Evolutionary conservation across 1,284 basidiomycete genomes (phyloP).

Genomic region (Boletus sp.): DNA sequence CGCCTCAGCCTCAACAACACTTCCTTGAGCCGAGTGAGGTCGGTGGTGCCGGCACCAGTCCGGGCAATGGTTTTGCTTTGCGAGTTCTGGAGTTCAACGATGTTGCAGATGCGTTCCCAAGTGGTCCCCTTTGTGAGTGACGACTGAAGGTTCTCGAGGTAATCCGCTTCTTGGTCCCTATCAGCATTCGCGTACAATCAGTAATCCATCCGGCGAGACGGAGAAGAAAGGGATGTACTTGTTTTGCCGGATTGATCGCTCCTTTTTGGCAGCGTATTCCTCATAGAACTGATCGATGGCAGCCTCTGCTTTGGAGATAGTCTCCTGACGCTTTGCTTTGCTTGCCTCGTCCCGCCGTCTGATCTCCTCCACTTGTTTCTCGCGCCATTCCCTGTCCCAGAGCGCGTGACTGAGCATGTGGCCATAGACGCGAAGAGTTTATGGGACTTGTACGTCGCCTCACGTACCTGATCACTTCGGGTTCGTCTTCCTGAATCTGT

Average conservation of each 20-base stretch:
- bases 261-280: constrained; percentile 89
- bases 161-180: constrained; percentile 87
- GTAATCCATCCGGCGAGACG: neutral
- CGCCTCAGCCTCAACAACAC: constrained; percentile 81
- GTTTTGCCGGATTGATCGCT: constrained; percentile 91
- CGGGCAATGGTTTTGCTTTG: constrained; percentile 94
- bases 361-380: constrained; percentile 84
- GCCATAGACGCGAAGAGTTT: neutral
- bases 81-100: constrained; percentile 90
- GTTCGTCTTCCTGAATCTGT: constrained; percentile 75
- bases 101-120: constrained; percentile 90
- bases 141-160: constrained; percentile 68
- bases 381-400: constrained; percentile 75
- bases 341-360: constrained; percentile 74
- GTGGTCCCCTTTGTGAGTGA: constrained; percentile 89
- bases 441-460: neutral
- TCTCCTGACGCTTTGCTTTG: constrained; percentile 79
- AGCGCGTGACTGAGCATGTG: neutral
- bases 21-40: constrained; percentile 89
- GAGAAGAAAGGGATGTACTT: constrained; percentile 53
- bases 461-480: constrained; percentile 72
- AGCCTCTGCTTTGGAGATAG: constrained; percentile 84
- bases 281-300: constrained; percentile 97
- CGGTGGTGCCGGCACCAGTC: constrained; percentile 83
- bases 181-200: constrained; percentile 3